These are phyloP conservation scores for Melanopsichium pennsylvanicum DNA, from an alignment of 1,284 basidiomycete genomes.

Conservation along the genomic window DNA sequence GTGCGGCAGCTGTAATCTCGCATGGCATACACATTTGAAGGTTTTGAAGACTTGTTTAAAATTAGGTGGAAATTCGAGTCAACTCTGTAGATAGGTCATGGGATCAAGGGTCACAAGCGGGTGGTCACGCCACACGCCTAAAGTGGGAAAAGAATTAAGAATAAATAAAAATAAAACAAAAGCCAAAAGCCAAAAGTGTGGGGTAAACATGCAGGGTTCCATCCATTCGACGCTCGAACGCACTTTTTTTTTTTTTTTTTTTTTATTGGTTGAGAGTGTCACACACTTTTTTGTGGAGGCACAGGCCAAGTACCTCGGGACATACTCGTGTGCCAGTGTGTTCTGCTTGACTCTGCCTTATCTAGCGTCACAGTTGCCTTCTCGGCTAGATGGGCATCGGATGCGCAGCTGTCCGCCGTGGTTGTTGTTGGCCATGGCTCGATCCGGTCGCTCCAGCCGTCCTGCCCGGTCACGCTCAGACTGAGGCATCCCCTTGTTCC, in stretches of 20 bases:
- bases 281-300: not conserved
- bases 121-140: conserved; percentile 13
- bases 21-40: too few relatives aligned
- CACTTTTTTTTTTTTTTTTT: too few relatives aligned
- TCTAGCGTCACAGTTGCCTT: conserved; percentile 16
- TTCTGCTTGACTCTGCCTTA: conserved; percentile 13
- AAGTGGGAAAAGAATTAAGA: not conserved
- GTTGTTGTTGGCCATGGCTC: not conserved
- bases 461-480: not conserved
- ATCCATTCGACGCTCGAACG: too few relatives aligned
- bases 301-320: conserved; percentile 15
- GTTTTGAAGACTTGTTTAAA: too few relatives aligned
- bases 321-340: too few relatives aligned
- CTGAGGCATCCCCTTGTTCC: too few relatives aligned
- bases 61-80: too few relatives aligned
- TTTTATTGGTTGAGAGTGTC: too few relatives aligned
- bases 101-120: conserved; percentile 23
- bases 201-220: too few relatives aligned
- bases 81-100: conserved; percentile 18
- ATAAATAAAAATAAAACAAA: conserved; percentile 1
- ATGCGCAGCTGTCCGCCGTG: not conserved
- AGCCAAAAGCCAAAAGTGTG: too few relatives aligned
- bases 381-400: conserved; percentile 22
- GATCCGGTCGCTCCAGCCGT: conserved; percentile 27
- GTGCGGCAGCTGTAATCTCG: conserved; percentile 13